Conservation (phyloP, 805 yeast genomes). For the Zygotorulaspora florentina region DNA sequence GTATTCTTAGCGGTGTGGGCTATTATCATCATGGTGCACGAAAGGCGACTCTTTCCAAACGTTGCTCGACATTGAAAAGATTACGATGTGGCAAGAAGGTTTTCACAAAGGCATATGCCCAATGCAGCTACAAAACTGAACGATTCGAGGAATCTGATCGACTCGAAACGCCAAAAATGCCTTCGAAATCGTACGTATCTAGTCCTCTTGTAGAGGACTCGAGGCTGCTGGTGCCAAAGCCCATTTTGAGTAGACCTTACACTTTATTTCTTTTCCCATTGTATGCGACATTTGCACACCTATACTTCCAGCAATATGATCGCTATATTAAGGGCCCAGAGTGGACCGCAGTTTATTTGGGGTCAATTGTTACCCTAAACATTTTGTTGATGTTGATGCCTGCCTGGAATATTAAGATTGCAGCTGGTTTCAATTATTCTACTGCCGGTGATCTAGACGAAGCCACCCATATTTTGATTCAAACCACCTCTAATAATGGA, state of each 20-base stretch:
- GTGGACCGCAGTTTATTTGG: constrained; percentile 90
- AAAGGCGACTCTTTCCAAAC: not conserved
- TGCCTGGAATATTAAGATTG: constrained; percentile 80
- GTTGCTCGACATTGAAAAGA: not conserved
- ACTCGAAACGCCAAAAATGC: constrained; percentile 13
- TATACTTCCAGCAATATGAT: constrained; percentile 70
- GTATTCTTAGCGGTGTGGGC: too few species aligned
- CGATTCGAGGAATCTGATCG: not conserved
- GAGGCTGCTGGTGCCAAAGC: constrained; percentile 67
- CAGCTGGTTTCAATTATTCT: constrained; percentile 63
- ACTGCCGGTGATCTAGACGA: constrained; percentile 48
- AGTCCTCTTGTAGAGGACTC: constrained; percentile 71
- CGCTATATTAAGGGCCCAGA: constrained; percentile 80
- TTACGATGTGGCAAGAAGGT: not conserved
- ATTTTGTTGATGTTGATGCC: constrained; percentile 81
- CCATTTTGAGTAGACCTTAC: constrained; percentile 61
- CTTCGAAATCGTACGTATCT: constrained; percentile 46
- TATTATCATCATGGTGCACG: not conserved
- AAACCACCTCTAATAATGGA: constrained; percentile 84
- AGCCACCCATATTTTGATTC: constrained; percentile 70
- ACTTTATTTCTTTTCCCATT: constrained; percentile 75
- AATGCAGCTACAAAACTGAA: not conserved
- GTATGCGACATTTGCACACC: constrained; percentile 67
- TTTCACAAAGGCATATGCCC: not conserved
- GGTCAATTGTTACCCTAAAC: constrained; percentile 69